phyloP scores from a whole-genome alignment of 805 yeast genomes.

The Saccharomycopsis microspora region DNA sequence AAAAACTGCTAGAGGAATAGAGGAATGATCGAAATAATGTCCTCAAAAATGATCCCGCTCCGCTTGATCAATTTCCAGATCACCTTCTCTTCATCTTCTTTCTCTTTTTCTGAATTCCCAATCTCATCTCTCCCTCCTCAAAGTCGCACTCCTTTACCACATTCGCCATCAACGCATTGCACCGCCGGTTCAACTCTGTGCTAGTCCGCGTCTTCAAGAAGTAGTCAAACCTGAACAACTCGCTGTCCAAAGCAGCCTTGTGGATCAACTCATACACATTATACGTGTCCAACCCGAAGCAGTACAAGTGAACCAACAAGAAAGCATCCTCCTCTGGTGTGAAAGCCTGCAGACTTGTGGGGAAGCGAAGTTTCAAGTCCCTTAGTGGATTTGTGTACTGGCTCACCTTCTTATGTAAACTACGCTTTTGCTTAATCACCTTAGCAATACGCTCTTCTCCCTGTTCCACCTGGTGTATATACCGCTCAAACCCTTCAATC shows the following conservation, averaged over 20 bases:
- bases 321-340: conserved; percentile 89
- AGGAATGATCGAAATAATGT: too few species aligned
- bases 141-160: conserved; percentile 57
- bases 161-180: conserved; percentile 65
- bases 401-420: conserved; percentile 64
- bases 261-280: conserved; percentile 72
- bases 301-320: conserved; percentile 65
- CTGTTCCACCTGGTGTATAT: conserved; percentile 65
- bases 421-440: conserved; percentile 60
- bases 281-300: conserved; percentile 69
- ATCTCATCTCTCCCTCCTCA: conserved; percentile 3
- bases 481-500: conserved; percentile 84
- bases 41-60: too few species aligned
- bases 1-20: too few species aligned
- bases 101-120: conserved; percentile 5
- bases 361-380: conserved; percentile 60
- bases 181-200: conserved; percentile 70
- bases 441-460: conserved; percentile 79
- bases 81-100: conserved; percentile 1
- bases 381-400: conserved; percentile 67
- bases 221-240: conserved; percentile 79
- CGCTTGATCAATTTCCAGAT: too few species aligned
- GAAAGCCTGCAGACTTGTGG: conserved; percentile 64
- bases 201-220: conserved; percentile 73
- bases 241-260: conserved; percentile 60